Percentiles rank a stretch among this genome's conserved stretches.
Evolutionary conservation across 129 eudicot genomes (phyloP).

Genomic region (Apium graveolens): DNA sequence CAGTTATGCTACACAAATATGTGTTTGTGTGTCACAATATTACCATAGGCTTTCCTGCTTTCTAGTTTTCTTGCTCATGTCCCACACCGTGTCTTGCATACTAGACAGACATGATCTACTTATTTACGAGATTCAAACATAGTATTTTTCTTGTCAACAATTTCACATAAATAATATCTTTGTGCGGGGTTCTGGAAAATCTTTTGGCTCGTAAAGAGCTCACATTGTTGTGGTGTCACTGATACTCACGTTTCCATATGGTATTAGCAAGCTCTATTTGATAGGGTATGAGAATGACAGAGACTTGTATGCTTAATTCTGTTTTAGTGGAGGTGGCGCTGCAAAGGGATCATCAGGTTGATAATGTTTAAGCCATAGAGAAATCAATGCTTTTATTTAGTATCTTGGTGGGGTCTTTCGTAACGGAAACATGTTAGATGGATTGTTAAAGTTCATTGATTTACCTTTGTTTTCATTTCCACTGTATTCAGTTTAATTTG

Average conservation of each 20-base stretch:
- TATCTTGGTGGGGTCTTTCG: too few species aligned
- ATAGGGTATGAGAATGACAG: neutral
- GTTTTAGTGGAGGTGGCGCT: too few species aligned
- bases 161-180: neutral
- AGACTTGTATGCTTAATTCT: too few species aligned
- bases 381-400: too few species aligned
- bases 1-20: neutral
- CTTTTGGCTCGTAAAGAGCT: neutral
- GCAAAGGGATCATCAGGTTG: too few species aligned
- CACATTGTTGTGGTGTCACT: neutral
- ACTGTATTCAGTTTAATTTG: too few species aligned
- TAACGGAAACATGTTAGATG: too few species aligned
- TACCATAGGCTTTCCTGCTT: neutral
- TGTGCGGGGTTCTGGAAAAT: neutral
- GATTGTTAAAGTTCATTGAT: too few species aligned
- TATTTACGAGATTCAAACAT: neutral
- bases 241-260: neutral
- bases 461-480: too few species aligned
- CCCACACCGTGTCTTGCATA: neutral
- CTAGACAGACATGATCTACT: neutral
- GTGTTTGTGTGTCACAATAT: neutral
- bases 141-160: neutral
- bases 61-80: neutral
- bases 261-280: neutral
- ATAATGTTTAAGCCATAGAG: too few species aligned